Base-by-base conservation (phyloP, 495 filamentous ascomycete genomes). In the Lasiosphaeris hirsuta region DNA sequence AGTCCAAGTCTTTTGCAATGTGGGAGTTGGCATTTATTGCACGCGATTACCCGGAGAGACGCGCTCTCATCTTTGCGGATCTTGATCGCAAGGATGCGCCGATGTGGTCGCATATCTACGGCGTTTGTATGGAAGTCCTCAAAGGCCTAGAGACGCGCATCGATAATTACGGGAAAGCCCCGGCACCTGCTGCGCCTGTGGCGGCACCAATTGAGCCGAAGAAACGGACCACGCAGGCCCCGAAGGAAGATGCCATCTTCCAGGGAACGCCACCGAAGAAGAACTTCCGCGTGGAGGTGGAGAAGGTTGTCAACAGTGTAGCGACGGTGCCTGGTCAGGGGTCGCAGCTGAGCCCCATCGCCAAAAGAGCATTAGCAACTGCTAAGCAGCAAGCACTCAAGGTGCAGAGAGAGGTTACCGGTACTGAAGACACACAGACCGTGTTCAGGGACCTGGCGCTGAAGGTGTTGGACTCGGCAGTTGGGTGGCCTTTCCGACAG, bases 21-120 rank as follows among this genome's bases (percentile, higher is more conserved):
- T 95, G 92, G 89, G 94, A 98, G 68, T 78, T 97, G 15, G 79
- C 81, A 33, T 80, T 87, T 55, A 95, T 97, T 59, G 85, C 89
- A 47, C 79, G 87, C 50, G 82, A 84, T 35, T 90, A 84, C 57
- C 75, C 84, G 9, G 81, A 82, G 8, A 84, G 95, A 33, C 84
- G 94, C 18, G 89, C 87, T 66, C 79, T 82, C 15, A 90, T 98
- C 51, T 97, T 90, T 72, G 84, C 86, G 54, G 95, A 97, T 61
- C 87, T 97, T 50, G 90, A 96, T 56, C 90, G 94, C 57, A 82
- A 83, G 34, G 86, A 84, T 36, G 87, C 86, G 2, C 81, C 87
- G 6, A 86, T 85, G 45, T 96, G 91, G 91, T 83, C 84, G 11
- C 90, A 96, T 61, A 82, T 97, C 38, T 78, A 85, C 51, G 74